Base-by-base conservation (phyloP, 306 rosid genomes). In the Acacia crassicarpa region DNA sequence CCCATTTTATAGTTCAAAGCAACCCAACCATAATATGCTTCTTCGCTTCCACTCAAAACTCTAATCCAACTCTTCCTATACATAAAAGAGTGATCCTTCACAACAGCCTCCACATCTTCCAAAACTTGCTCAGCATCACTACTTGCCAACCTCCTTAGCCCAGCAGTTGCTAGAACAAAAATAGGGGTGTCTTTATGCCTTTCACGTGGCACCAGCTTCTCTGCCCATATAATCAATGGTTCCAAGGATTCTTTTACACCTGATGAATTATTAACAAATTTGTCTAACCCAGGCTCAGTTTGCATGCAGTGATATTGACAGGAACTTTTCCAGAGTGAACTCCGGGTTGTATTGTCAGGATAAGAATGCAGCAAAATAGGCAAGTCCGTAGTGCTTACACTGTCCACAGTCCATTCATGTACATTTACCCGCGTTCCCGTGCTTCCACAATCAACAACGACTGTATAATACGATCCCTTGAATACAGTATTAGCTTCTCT, bases 11-110 rank as follows among this genome's bases (percentile, higher is more conserved):
- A 92, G 72, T 92, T 92, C 86, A 92, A 88, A 80, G 97, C 97
- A 51, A 94, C 89, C 98, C 97, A 92, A 58, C 96, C 97, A 86
- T 92, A 93, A 79, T 93, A 90, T 79, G 98, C 98, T 78, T 92
- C 98, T 74, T 94, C 97, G 41, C 72, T 86, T 81, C 98, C 98
- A 90, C 88, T 92, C 92, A 92, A 87, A 72, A 92, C 93, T 86
- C 94, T 90, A 41, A 92, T 90, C 91, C 96, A 91, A 45, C 85
- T 85, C 81, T 71, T 91, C n/a, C 77, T 81, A 82, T 81, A 82
- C 89, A 84, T 68, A 83, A 92, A 86, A 0, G 85, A 44, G 38
- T 83, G 87, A 76, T 80, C 87, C 78, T 85, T 91, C 59, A 92
- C 72, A 53, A 92, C 90, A 80, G 76, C 72, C 72, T 84, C 90